Evolutionary conservation across 2,329 filamentous ascomycete genomes (phyloP), one percentile per base, ranked within the genome.

Genomic region (Curvularia sp.): DNA sequence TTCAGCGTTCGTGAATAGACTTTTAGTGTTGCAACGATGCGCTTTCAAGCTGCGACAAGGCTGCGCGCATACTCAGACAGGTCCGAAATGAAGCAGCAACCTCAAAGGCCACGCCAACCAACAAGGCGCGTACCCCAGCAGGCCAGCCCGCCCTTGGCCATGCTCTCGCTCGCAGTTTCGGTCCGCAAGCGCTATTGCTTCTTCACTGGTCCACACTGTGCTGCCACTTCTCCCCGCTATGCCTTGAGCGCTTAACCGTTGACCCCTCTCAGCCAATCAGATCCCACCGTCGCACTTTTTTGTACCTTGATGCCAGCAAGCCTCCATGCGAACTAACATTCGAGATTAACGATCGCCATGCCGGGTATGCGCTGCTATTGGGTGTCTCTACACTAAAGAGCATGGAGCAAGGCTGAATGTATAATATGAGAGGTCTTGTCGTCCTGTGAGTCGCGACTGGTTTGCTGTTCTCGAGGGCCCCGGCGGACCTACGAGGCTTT

Each of bases 121-220:
- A 55, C 56, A 31, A 55, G 33, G 24, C 15, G 42, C 42, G 18
- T 15, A 47, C 39, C 46, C 53, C 44, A 57, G 62, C 57, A 56
- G 62, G 58, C 60, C 59, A 57, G 41, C 48, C 42, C 24, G 22
- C 42, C 42, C 42, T 30, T 33, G 39, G 51, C 49, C 39, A 30
- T 33, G 46, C 41, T 26, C 24, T 28, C 20, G 35, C 44, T 55
- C 50, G 51, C 38, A 57, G 68, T 73, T 73, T 73, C 65, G 64
- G 57, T 28, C 55, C 47, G 50, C 61, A 72, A 66, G 67, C 70
- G 70, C 69, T 72, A 73, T 71, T 70, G 68, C 59, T 48, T 60
- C 42, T 61, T 64, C 62, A 70, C 62, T 73, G 69, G 70, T 61
- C 59, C 52, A 62, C 52, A 62, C 43, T 55, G 48, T 62, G 55